Percentiles rank a stretch among this genome's conserved stretches.
These are phyloP conservation scores for Fusarium vanettenii DNA, from an alignment of 2,329 filamentous ascomycete species.

Conservation along the genomic window DNA sequence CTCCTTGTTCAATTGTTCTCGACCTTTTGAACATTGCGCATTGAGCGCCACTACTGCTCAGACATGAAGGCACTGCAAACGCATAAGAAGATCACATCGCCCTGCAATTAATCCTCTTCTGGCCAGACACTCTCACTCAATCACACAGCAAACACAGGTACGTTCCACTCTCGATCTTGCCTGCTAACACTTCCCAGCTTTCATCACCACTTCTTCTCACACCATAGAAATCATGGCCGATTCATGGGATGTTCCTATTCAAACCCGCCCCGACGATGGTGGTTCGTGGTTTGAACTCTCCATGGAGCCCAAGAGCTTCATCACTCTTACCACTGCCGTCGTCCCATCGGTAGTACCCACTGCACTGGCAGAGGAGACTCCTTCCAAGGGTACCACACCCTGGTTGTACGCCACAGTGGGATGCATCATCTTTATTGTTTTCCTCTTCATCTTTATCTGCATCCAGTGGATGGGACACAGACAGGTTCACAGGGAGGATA, in stretches of 20 bases:
- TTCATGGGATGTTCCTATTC: neutral
- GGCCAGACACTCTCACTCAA: neutral
- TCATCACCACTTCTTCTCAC: neutral
- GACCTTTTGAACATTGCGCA: neutral
- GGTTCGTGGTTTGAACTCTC: neutral
- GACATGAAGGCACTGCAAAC: neutral
- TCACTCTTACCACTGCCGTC: neutral
- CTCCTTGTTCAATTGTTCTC: neutral
- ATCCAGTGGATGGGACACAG: neutral
- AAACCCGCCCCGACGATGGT: neutral
- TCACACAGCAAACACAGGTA: neutral
- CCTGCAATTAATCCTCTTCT: neutral
- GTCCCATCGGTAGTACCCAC: neutral
- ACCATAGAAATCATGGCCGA: neutral
- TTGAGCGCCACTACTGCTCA: neutral
- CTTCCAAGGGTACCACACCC: neutral
- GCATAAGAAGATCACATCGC: neutral
- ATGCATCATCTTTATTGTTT: neutral
- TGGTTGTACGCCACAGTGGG: neutral
- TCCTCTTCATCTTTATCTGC: neutral
- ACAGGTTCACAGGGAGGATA: neutral
- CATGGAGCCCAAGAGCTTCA: neutral
- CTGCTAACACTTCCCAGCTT: neutral
- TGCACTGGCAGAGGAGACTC: neutral
- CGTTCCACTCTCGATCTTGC: neutral